Evolutionary conservation across 2,329 filamentous ascomycete genomes (phyloP).

Genomic region (Colletotrichum sp.): DNA sequence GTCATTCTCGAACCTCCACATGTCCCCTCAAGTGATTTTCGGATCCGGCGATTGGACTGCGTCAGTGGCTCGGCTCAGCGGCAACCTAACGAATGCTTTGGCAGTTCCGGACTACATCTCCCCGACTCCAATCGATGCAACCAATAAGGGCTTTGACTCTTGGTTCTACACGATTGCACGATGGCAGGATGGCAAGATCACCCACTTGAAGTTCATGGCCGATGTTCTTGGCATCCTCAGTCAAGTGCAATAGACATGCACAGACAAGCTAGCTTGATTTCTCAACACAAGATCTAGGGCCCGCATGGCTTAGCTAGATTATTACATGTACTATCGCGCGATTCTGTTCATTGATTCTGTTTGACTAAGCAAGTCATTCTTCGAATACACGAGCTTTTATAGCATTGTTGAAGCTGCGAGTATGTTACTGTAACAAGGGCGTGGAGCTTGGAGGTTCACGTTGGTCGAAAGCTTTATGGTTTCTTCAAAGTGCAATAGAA

Average conservation of each 20-base stretch:
- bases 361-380: not conserved
- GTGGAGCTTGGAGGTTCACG: not conserved
- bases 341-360: not conserved
- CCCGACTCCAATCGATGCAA: not conserved
- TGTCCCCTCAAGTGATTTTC: not conserved
- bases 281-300: not conserved
- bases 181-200: not conserved
- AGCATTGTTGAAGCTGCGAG: not conserved
- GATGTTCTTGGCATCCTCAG: not conserved
- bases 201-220: not conserved
- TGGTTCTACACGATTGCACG: not conserved
- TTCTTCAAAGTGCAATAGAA: not conserved
- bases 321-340: not conserved
- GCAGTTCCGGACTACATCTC: not conserved
- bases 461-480: not conserved
- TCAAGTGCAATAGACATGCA: not conserved
- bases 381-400: not conserved
- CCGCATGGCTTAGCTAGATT: not conserved
- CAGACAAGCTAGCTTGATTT: not conserved
- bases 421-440: not conserved
- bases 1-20: not conserved
- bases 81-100: not conserved
- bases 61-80: not conserved
- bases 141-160: not conserved
- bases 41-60: not conserved